A percentile compares a stretch with the other conserved stretches of the same genome.
These are phyloP conservation scores for Pisolithus marmoratus DNA, from an alignment of 768 basidiomycete genomes.

Conservation along the genomic window DNA sequence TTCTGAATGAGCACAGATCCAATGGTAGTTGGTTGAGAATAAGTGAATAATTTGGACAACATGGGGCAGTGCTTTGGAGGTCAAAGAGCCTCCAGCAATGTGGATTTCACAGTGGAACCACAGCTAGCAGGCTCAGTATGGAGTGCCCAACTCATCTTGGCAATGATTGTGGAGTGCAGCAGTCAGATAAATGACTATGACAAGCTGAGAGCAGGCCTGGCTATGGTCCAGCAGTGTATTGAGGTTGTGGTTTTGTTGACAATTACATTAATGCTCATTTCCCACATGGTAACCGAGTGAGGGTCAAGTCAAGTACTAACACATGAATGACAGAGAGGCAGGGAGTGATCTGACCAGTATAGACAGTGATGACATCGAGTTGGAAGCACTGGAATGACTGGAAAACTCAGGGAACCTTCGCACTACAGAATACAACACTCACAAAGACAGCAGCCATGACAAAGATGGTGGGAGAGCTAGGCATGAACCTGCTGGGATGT, in stretches of 20 bases:
- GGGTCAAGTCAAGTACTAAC: too few species aligned
- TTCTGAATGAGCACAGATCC: constrained; percentile 60
- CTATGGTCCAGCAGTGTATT: constrained; percentile 23
- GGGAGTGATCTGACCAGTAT: neutral
- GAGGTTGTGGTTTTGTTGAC: constrained; percentile 19
- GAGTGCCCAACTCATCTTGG: constrained; percentile 10
- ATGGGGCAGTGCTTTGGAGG: constrained; percentile 34
- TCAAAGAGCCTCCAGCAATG: constrained; percentile 8
- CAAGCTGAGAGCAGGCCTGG: constrained; percentile 20
- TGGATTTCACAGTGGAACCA: constrained; percentile 6
- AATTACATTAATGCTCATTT: constrained; percentile 21
- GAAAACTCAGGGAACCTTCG: constrained; percentile 11
- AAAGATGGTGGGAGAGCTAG: too few species aligned
- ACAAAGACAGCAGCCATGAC: constrained; percentile 25
- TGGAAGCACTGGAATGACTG: constrained; percentile 26
- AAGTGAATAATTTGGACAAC: constrained; percentile 57
- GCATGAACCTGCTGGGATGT: too few species aligned
- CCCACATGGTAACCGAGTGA: neutral
- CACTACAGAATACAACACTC: constrained; percentile 23
- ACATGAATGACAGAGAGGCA: constrained; percentile 8
- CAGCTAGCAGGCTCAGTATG: constrained; percentile 7
- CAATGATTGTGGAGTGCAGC: constrained; percentile 10
- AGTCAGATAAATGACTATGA: constrained; percentile 13
- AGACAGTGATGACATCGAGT: constrained; percentile 23
- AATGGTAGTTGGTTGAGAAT: constrained; percentile 40